Percentiles rank a stretch among this genome's conserved stretches.
These are phyloP conservation scores for Wallacemonas sp. DNA, from an alignment of 208 protist genomes.

Conservation along the genomic window DNA sequence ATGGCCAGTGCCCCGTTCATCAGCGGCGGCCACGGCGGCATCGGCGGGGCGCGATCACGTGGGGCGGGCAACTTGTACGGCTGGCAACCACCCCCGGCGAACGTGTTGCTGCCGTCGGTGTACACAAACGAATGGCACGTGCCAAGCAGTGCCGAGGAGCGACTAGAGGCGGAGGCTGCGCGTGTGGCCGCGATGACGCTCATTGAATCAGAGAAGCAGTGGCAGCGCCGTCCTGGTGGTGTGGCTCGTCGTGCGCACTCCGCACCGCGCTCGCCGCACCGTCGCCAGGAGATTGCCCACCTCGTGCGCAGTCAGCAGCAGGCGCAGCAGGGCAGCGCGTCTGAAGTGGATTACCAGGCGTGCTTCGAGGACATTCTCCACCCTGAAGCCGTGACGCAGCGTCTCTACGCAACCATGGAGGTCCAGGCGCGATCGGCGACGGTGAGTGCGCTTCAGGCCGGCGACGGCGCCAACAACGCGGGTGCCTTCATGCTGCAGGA, in stretches of 20 bases:
- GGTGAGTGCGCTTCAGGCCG: too few species aligned
- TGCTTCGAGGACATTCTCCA: constrained; percentile 29
- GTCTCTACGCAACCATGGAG: constrained; percentile 8
- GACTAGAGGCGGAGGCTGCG: neutral
- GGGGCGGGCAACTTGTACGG: constrained; percentile 11
- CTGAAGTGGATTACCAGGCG: constrained; percentile 34
- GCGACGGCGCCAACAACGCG: neutral
- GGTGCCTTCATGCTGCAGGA: neutral
- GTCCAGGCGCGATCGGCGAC: neutral
- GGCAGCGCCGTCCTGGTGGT: constrained; percentile 16
- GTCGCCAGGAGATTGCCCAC: neutral
- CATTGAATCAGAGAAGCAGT: constrained; percentile 16
- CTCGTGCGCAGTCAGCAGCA: neutral
- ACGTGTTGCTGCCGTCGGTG: constrained; percentile 31
- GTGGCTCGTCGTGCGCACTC: neutral
- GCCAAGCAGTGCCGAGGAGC: neutral
- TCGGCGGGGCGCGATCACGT: neutral
- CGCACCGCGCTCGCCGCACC: neutral
- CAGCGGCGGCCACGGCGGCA: constrained; percentile 12
- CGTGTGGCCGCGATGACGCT: constrained; percentile 12
- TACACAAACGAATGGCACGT: neutral
- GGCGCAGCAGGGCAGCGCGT: neutral
- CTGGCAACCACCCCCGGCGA: constrained; percentile 29
- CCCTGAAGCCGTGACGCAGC: constrained; percentile 23
- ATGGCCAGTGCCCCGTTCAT: too few species aligned